These are phyloP conservation scores for Candida montana DNA, from an alignment of 805 yeast species.

Conservation along the genomic window DNA sequence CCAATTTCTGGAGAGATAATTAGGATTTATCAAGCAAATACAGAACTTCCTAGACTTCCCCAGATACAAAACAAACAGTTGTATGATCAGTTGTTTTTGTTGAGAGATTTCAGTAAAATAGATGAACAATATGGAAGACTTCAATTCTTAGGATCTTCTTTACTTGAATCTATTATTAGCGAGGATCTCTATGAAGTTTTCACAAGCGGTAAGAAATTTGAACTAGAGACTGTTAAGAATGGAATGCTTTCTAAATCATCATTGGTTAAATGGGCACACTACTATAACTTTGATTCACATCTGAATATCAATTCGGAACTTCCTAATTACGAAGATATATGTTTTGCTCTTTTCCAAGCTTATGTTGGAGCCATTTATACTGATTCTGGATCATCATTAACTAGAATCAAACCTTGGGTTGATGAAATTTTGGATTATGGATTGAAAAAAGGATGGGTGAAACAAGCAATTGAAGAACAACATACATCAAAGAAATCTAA, in stretches of 20 bases:
- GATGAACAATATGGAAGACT: background rate
- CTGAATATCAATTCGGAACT: background rate
- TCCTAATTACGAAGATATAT: background rate
- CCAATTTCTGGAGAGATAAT: background rate
- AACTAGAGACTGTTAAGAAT: background rate
- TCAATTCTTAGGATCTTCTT: background rate
- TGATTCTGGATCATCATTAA: background rate
- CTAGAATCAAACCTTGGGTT: background rate
- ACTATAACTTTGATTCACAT: background rate
- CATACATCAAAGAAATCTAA: background rate
- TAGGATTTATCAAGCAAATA: background rate
- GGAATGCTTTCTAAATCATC: background rate
- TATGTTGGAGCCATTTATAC: conserved; percentile 2
- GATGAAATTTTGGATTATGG: background rate
- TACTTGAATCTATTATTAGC: background rate
- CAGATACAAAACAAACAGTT: background rate
- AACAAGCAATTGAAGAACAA: background rate
- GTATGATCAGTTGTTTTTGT: background rate
- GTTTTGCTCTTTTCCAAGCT: background rate
- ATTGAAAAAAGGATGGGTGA: background rate
- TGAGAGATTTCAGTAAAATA: background rate
- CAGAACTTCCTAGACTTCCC: background rate
- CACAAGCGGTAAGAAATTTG: background rate
- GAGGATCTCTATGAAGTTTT: background rate
- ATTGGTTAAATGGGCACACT: background rate